Conservation (phyloP, 2,329 filamentous ascomycete genomes). For the Stagonosporopsis rhizophila region DNA sequence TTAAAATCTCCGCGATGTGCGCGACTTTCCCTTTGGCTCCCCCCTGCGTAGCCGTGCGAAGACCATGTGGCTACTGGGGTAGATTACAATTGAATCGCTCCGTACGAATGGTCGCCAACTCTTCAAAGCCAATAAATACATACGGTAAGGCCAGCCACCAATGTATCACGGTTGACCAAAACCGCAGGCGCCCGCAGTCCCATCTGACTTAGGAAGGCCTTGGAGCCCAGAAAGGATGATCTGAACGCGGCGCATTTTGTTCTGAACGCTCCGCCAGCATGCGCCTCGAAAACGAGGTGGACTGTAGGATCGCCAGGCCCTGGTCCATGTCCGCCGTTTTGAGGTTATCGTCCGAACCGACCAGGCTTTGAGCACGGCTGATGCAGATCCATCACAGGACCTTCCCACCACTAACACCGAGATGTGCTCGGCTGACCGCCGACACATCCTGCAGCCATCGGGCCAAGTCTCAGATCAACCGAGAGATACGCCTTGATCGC, state of each 20-base stretch:
- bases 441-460: constrained; percentile 28
- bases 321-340: constrained; percentile 41
- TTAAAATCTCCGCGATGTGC: constrained; percentile 16
- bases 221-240: not conserved
- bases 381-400: constrained; percentile 45
- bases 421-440: constrained; percentile 39
- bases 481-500: constrained; percentile 28
- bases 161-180: constrained; percentile 1
- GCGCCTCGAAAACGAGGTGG: constrained; percentile 23
- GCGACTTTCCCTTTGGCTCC: constrained; percentile 1
- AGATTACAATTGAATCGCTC: constrained; percentile 4
- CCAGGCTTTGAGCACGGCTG: constrained; percentile 40
- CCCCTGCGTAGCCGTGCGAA: constrained; percentile 7
- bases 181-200: not conserved
- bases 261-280: constrained; percentile 18
- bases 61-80: constrained; percentile 13
- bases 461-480: constrained; percentile 49
- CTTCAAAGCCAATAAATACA: not conserved
- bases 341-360: constrained; percentile 40
- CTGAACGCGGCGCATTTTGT: constrained; percentile 1
- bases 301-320: constrained; percentile 26
- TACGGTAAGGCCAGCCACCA: constrained; percentile 14
- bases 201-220: not conserved
- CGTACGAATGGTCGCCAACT: not conserved
- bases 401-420: constrained; percentile 32